Percentiles rank a stretch among this genome's conserved stretches.
phyloP scores from a whole-genome alignment of 306 rosid species.

The Prinsepia uniflora region DNA sequence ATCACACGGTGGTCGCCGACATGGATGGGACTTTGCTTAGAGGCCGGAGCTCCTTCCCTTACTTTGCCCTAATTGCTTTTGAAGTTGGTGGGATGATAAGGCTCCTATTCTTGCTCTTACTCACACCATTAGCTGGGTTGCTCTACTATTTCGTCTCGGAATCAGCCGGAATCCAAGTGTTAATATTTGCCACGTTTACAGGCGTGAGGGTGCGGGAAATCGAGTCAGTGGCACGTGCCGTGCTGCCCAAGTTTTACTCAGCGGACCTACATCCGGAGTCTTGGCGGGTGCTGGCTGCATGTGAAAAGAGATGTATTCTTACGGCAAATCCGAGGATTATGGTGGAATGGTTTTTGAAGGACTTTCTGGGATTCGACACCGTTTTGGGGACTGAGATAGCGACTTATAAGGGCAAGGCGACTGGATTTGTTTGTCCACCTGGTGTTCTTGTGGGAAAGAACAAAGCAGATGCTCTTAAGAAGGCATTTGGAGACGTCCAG shows the following conservation, averaged over 20 bases:
- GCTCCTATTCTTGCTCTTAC: slow-evolving; percentile 54
- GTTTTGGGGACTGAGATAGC: slow-evolving; percentile 68
- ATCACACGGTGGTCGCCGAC: slow-evolving; percentile 71
- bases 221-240: slow-evolving; percentile 71
- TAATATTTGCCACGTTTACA: slow-evolving; percentile 51
- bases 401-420: slow-evolving; percentile 53
- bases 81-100: slow-evolving; percentile 71
- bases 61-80: slow-evolving; percentile 69
- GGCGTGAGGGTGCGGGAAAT: slow-evolving; percentile 56
- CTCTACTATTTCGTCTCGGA: slow-evolving; percentile 73
- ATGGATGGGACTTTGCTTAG: slow-evolving; percentile 81
- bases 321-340: slow-evolving; percentile 76
- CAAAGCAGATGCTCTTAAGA: slow-evolving; percentile 50
- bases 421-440: slow-evolving; percentile 48
- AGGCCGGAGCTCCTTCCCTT: slow-evolving; percentile 80
- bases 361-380: slow-evolving; percentile 57
- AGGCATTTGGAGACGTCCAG: slow-evolving; percentile 39
- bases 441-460: slow-evolving; percentile 68
- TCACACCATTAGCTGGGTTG: slow-evolving; percentile 60
- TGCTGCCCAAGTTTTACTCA: slow-evolving; percentile 68
- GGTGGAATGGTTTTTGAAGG: slow-evolving; percentile 78
- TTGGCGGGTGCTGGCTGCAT: slow-evolving; percentile 71
- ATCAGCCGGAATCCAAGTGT: slow-evolving; percentile 64
- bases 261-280: slow-evolving; percentile 53
- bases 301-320: slow-evolving; percentile 55